Base-by-base conservation (phyloP, 1,284 basidiomycete species). In the Caloboletus firmus region DNA sequence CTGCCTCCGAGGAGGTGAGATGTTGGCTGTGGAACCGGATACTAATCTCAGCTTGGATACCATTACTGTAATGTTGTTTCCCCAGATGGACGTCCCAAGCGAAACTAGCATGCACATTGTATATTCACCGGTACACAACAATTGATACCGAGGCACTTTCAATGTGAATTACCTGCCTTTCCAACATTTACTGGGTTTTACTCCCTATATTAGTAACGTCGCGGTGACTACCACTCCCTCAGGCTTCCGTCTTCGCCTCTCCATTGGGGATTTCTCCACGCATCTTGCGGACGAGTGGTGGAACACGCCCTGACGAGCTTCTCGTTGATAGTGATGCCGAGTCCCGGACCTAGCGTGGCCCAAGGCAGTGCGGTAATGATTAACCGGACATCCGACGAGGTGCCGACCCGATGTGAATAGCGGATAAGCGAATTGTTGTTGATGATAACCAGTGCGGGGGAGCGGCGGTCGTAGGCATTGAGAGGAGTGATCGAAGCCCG, bases 311-410 rank as follows among this genome's bases (percentile, higher is more conserved):
- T 72, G 11, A 91, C 85, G 20, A 86, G 66, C 15, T 72, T 69
- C 68, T 91, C 88, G 64, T 91, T 80, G 57, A 91, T 78, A 59
- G 82, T 75, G 41, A 91, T 81, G 13, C 88, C 89, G 8, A 91
- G 72, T 8, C 89, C 89, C 11, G 84, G 80, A 0, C 79, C 83
- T 82, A 35, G 8, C 8, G 32, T 18, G 7, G 30, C 9, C 46
- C 56, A 36, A 45, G 17, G 43, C 45, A 20, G 45, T 42, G 59
- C 36, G 34, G 24, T 51, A n/a, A 17, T 43, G 37, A 45, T 40
- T 51, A 37, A 13, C 36, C 30, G 50, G 7, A 10, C 28, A 32
- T 45, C 45, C 43, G 50, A 51, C 43, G 50, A 51, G 31, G 31
- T 44, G 17, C 22, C 26, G 35, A 31, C 24, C 43, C 34, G 24